A percentile compares a stretch with the other conserved stretches of the same genome.
Evolutionary conservation across 768 basidiomycete genomes (phyloP).

Genomic region (Neoboletus brunneissimus): DNA sequence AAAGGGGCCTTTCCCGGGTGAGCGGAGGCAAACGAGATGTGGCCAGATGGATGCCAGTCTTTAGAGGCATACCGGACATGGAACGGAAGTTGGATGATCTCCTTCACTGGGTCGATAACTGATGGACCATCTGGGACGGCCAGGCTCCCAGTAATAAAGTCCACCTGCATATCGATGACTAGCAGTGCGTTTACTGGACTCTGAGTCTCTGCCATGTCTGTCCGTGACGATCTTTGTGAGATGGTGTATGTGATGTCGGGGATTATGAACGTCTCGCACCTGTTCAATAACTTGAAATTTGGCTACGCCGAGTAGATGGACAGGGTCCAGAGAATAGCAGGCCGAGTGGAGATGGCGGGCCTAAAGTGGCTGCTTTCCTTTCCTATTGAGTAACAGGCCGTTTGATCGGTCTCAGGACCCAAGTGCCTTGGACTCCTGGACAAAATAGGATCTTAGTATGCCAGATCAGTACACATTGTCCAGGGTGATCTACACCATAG

Average conservation of each 20-base stretch:
- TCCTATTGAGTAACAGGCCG: background rate
- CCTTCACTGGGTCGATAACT: constrained; percentile 55
- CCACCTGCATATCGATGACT: constrained; percentile 80
- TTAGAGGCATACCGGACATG: constrained; percentile 50
- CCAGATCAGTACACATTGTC: too few relatives aligned
- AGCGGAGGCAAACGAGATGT: constrained; percentile 68
- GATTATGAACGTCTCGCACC: background rate
- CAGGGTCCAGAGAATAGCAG: background rate
- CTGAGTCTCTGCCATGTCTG: constrained; percentile 16
- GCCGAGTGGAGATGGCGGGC: background rate
- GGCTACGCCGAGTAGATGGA: background rate
- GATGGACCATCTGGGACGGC: constrained; percentile 60
- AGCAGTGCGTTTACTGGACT: constrained; percentile 47
- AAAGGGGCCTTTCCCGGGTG: constrained; percentile 40
- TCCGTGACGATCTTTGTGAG: background rate
- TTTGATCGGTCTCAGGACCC: background rate
- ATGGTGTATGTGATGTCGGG: background rate
- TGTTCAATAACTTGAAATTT: background rate
- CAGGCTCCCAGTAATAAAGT: constrained; percentile 75
- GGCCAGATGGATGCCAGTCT: constrained; percentile 57
- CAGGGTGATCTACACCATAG: background rate
- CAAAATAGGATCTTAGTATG: too few relatives aligned
- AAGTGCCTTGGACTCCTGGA: background rate
- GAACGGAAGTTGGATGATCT: constrained; percentile 58
- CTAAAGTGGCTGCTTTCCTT: background rate